Percentiles rank a stretch among this genome's conserved stretches.
Evolutionary conservation across 1,139 yeast species (phyloP).

Genomic region (Blastobotrys raffinosifermentans): DNA sequence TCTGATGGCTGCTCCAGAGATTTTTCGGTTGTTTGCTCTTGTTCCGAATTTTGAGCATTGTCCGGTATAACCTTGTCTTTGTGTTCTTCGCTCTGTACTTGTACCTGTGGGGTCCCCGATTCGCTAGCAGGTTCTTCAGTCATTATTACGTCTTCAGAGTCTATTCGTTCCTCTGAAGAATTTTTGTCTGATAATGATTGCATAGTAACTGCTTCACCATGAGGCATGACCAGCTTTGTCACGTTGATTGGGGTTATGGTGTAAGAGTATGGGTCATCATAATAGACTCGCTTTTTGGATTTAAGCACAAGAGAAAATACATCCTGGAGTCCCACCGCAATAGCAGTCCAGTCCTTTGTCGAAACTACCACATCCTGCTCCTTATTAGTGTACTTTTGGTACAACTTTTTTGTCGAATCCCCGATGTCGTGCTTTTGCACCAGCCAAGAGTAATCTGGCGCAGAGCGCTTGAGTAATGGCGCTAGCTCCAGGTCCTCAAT

Average conservation of each 20-base stretch:
- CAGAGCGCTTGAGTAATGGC: conserved; percentile 6
- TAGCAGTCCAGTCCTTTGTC: conserved; percentile 25
- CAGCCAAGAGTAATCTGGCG: conserved; percentile 20
- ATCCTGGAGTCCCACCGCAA: conserved; percentile 23
- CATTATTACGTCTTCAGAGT: not conserved
- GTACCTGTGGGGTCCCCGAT: too few species aligned
- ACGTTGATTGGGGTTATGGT: conserved; percentile 17
- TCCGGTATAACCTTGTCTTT: too few species aligned
- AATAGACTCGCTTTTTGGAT: conserved; percentile 15
- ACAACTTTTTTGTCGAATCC: conserved; percentile 12
- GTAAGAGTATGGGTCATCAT: conserved; percentile 25
- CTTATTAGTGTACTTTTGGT: conserved; percentile 8
- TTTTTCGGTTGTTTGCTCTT: too few species aligned
- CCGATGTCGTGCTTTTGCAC: conserved; percentile 9
- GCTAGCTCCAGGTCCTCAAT: conserved; percentile 12
- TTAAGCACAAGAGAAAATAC: conserved; percentile 15
- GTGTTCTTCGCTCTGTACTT: too few species aligned
- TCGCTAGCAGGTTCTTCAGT: too few species aligned
- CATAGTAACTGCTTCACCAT: conserved; percentile 14
- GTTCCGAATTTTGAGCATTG: too few species aligned
- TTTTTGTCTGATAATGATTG: too few species aligned
- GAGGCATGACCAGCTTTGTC: conserved; percentile 24
- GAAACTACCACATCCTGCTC: conserved; percentile 19
- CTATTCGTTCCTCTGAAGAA: too few species aligned
- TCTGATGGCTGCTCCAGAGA: too few species aligned